Base-by-base conservation (phyloP, 2,329 filamentous ascomycete species). In the Huntiella decipiens region DNA sequence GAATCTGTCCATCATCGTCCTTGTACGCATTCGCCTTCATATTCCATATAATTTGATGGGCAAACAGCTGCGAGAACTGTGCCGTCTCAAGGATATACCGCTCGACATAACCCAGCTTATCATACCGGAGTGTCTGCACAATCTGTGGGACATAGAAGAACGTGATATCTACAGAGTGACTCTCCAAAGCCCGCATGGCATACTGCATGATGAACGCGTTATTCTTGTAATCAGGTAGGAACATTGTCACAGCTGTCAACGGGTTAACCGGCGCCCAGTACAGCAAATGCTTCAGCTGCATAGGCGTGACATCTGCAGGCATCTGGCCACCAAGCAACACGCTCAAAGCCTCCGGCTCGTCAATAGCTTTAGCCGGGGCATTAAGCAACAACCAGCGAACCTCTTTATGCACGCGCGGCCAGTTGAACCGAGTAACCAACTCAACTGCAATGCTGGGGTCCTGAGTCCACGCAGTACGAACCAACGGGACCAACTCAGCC, bases 21-120 rank as follows among this genome's bases (percentile, higher is more conserved):
- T 95, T 98, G 70, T 83, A 98, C 1, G 87, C 83, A 60, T 98
- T 99, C 31, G 91, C 91, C 60, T 96, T 98, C 81, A 99, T 98
- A 60, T 98, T 99, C 91, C 92, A 99, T 58, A 99, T 98, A 53
- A 98, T 96, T 56, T 99, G 91, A 60, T 99, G 92, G 2, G 92
- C 88, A 61, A 98, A 98, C 6, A 96, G 66, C 60, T 96, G 91
- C n/a, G 91, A 96, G 57, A 94, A 87, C 55, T 92, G 88, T 1
- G 87, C 91, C 1, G 92, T 95, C 63, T 99, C 91, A 12, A 96
- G 70, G 46, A 98, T 96, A 57, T 95, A 98, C 38, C 88, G 75
- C 61, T 95, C 86, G 2, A 95, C 87, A 57, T 98, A 98, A 47
- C 91, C 91, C 17, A 98, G 68, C 10, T 73, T 74, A 66, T 99